phyloP scores from a whole-genome alignment of 305 asterid genomes.

The Solanum hybrid region DNA sequence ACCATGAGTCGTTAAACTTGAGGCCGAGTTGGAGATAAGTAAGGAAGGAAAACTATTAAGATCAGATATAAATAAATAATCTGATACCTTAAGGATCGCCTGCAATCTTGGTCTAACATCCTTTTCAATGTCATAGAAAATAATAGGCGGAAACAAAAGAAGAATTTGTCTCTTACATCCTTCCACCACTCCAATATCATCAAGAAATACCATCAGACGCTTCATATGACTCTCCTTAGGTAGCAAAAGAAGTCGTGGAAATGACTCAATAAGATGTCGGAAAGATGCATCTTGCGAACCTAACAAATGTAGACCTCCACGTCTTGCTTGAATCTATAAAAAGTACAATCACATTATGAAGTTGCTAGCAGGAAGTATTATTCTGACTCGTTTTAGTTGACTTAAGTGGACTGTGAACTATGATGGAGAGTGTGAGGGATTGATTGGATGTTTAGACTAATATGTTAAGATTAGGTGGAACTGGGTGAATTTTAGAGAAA shows the following conservation, averaged over 20 bases:
- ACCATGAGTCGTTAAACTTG: not conserved
- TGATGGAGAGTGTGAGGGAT: not conserved
- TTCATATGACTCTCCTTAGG: constrained; percentile 50
- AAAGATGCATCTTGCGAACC: constrained; percentile 53
- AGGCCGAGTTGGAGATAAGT: not conserved
- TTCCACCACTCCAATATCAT: constrained; percentile 54
- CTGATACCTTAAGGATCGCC: constrained; percentile 50
- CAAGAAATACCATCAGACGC: constrained; percentile 51
- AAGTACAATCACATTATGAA: not conserved
- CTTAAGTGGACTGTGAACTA: not conserved
- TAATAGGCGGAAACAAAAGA: constrained; percentile 63
- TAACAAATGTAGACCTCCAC: constrained; percentile 72
- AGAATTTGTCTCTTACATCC: constrained; percentile 34
- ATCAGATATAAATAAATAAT: not conserved
- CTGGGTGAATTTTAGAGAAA: not conserved
- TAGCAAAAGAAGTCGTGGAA: constrained; percentile 61
- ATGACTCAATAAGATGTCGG: constrained; percentile 66
- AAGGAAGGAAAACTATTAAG: not conserved
- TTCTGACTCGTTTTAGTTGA: not conserved
- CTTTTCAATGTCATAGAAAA: constrained; percentile 50
- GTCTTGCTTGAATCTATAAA: constrained; percentile 77
- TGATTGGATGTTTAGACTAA: not conserved
- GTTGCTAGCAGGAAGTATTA: not conserved
- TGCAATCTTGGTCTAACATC: constrained; percentile 60
- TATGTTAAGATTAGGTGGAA: constrained; percentile 1